phyloP scores from a whole-genome alignment of 495 filamentous ascomycete species.

The Trichoderma asperelloides region DNA sequence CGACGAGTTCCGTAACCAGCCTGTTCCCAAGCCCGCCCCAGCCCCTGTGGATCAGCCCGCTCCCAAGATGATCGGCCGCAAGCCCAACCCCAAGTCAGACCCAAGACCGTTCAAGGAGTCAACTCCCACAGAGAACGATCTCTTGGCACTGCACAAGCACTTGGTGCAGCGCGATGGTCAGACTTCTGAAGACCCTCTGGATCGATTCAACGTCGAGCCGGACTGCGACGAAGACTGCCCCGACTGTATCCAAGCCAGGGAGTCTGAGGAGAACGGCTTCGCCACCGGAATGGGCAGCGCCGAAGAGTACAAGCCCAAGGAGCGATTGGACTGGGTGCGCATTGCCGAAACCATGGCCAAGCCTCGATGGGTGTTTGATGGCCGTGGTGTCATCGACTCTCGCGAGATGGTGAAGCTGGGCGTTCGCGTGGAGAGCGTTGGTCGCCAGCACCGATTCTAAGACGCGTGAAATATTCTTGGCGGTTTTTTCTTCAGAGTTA shows the following conservation, averaged over 20 bases:
- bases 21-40: neutral
- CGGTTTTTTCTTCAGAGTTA: neutral
- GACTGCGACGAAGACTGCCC: constrained; percentile 24
- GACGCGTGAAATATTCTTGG: neutral
- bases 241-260: constrained; percentile 26
- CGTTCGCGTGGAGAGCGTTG: constrained; percentile 45
- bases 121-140: constrained; percentile 24
- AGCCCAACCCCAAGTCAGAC: constrained; percentile 12
- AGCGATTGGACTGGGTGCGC: constrained; percentile 44
- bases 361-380: constrained; percentile 65
- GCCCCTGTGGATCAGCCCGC: neutral
- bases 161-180: constrained; percentile 13
- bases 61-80: constrained; percentile 13
- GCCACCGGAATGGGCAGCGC: constrained; percentile 16
- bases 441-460: constrained; percentile 18
- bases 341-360: constrained; percentile 49
- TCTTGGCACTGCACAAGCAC: constrained; percentile 25
- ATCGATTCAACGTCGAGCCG: constrained; percentile 25
- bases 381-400: constrained; percentile 52
- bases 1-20: constrained; percentile 46
- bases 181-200: constrained; percentile 19
- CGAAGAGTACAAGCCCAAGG: constrained; percentile 17
- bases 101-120: constrained; percentile 18
- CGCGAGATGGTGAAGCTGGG: constrained; percentile 47
- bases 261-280: constrained; percentile 17